These are phyloP conservation scores for Afroboletus lepidellus DNA, from an alignment of 1,284 basidiomycete species.

Conservation along the genomic window DNA sequence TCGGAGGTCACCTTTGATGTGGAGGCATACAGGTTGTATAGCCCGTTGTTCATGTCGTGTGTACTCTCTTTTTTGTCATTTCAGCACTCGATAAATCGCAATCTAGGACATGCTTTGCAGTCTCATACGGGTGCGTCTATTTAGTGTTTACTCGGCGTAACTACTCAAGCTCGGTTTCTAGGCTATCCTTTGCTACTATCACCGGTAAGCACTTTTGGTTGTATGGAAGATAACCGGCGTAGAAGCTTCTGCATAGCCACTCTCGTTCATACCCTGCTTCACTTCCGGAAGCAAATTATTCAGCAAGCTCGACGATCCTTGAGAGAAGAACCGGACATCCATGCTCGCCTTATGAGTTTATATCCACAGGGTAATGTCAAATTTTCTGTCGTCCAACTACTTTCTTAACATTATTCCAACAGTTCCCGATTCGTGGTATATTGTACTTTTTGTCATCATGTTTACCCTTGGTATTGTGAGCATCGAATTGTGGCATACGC, in stretches of 20 bases:
- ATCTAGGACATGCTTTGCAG: conserved; percentile 48
- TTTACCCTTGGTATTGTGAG: conserved; percentile 53
- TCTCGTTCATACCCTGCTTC: conserved; percentile 63
- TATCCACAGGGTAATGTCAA: conserved; percentile 51
- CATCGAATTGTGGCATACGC: conserved; percentile 58
- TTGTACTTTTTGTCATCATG: conserved; percentile 36
- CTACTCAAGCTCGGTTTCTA: conserved; percentile 5
- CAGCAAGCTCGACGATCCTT: conserved; percentile 46
- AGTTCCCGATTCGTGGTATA: conserved; percentile 37
- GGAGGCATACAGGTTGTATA: conserved; percentile 60
- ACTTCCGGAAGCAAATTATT: conserved; percentile 64
- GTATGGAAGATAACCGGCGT: background rate
- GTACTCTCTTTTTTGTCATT: conserved; percentile 1
- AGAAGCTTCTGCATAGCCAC: conserved; percentile 38
- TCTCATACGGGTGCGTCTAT: conserved; percentile 43
- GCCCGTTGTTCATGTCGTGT: conserved; percentile 63
- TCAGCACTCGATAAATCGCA: too few relatives aligned
- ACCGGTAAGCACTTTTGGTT: conserved; percentile 36
- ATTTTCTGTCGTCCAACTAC: too few relatives aligned
- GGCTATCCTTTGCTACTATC: conserved; percentile 58
- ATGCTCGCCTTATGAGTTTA: conserved; percentile 62
- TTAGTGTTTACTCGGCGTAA: background rate
- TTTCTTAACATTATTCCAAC: too few relatives aligned
- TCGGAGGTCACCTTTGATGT: conserved; percentile 48
- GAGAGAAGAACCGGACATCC: conserved; percentile 65